These are phyloP conservation scores for Leccinum sublutescens DNA, from an alignment of 768 basidiomycete genomes.

Conservation along the genomic window DNA sequence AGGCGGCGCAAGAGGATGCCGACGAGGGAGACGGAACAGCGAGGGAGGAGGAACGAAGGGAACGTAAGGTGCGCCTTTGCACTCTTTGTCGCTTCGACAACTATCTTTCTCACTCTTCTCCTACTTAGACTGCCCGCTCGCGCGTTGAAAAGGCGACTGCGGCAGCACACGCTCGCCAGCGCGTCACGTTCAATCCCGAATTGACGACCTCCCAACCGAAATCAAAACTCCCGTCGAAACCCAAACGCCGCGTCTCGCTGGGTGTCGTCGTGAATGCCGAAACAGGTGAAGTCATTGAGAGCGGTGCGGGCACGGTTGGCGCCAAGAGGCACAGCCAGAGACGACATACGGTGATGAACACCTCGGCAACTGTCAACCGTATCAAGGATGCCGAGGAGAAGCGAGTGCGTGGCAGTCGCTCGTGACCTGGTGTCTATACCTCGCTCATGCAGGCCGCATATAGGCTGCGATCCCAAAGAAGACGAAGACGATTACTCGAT, in stretches of 20 bases:
- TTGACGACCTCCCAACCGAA: conserved; percentile 33
- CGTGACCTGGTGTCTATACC: background rate
- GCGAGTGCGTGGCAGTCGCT: conserved; percentile 41
- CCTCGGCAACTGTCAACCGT: conserved; percentile 62
- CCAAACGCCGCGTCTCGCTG: conserved; percentile 52
- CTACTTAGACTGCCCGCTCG: conserved; percentile 49
- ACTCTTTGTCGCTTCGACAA: background rate
- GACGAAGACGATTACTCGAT: conserved; percentile 47
- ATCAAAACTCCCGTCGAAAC: conserved; percentile 18
- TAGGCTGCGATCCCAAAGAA: conserved; percentile 65
- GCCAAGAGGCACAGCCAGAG: conserved; percentile 58
- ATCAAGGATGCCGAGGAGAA: conserved; percentile 62
- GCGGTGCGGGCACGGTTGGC: conserved; percentile 16
- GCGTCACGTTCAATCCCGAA: conserved; percentile 66
- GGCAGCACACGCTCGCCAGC: conserved; percentile 63
- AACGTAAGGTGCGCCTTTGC: conserved; percentile 20
- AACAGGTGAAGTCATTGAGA: conserved; percentile 55
- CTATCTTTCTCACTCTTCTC: background rate
- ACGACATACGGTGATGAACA: conserved; percentile 68
- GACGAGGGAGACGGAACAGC: conserved; percentile 57
- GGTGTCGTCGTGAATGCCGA: conserved; percentile 56
- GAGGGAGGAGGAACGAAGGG: conserved; percentile 57
- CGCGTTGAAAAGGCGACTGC: conserved; percentile 63
- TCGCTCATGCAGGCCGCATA: conserved; percentile 1
- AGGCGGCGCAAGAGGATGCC: conserved; percentile 48